A percentile compares a stretch with the other conserved stretches of the same genome.
Conservation (phyloP, 1,284 basidiomycete genomes). For the Cryptococcus floricola region DNA sequence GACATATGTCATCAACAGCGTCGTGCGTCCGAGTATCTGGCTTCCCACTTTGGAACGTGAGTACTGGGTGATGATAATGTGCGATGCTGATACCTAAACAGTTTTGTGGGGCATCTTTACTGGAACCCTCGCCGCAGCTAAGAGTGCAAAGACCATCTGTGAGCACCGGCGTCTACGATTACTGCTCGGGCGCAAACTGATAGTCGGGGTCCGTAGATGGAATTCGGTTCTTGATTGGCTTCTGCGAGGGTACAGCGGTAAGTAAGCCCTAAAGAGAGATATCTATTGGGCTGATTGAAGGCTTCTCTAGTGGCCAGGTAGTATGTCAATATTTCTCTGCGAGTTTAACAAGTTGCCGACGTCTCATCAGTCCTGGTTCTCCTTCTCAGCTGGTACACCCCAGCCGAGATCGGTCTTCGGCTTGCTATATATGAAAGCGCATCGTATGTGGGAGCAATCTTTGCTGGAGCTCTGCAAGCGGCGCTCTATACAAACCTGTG, state of each 20-base stretch:
- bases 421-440: slow-evolving; percentile 22
- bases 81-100: neutral
- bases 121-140: slow-evolving; percentile 6
- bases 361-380: slow-evolving; percentile 8
- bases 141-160: slow-evolving; percentile 9
- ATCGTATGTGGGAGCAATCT: slow-evolving; percentile 17
- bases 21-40: slow-evolving; percentile 16
- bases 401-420: slow-evolving; percentile 21
- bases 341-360: neutral
- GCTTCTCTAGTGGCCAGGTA: too few species aligned
- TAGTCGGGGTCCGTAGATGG: slow-evolving; percentile 5
- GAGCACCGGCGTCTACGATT: neutral
- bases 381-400: slow-evolving; percentile 19
- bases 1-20: slow-evolving; percentile 11
- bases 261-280: neutral
- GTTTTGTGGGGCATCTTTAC: slow-evolving; percentile 17
- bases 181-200: too few species aligned
- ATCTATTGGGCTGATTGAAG: too few species aligned
- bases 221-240: slow-evolving; percentile 14
- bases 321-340: neutral
- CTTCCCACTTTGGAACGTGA: slow-evolving; percentile 11
- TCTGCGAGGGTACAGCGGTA: slow-evolving; percentile 20
- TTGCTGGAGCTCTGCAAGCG: slow-evolving; percentile 24
- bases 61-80: neutral
- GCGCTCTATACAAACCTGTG: slow-evolving; percentile 21